Conservation (phyloP, 2,329 filamentous ascomycete species). For the Curvularia hawaiiensis region DNA sequence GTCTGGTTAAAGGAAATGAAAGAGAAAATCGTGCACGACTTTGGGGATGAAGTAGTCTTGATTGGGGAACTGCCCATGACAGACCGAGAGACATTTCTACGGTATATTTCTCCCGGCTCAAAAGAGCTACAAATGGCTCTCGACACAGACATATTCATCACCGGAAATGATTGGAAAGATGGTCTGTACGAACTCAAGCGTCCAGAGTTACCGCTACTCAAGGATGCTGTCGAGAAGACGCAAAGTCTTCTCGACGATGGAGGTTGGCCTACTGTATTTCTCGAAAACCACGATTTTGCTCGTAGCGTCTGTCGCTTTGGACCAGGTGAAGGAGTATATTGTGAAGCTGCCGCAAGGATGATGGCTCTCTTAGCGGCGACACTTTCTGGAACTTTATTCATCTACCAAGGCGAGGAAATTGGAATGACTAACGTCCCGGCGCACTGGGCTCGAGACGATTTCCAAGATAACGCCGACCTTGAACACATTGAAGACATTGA, state of each 20-base stretch:
- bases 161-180: neutral
- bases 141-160: constrained; percentile 3
- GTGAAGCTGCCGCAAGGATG: constrained; percentile 20
- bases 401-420: constrained; percentile 68
- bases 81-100: constrained; percentile 3
- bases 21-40: neutral
- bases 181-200: constrained; percentile 1
- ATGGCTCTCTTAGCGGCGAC: constrained; percentile 56
- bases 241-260: constrained; percentile 57
- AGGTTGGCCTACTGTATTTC: constrained; percentile 63
- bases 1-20: neutral
- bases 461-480: constrained; percentile 59
- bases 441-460: constrained; percentile 57
- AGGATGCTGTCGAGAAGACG: constrained; percentile 51
- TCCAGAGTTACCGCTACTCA: constrained; percentile 28
- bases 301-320: constrained; percentile 62
- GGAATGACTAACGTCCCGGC: constrained; percentile 63
- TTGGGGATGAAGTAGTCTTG: neutral
- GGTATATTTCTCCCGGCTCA: neutral
- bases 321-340: constrained; percentile 28
- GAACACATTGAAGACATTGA: constrained; percentile 3
- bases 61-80: constrained; percentile 1
- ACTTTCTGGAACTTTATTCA: constrained; percentile 60
- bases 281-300: constrained; percentile 68
- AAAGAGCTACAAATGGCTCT: constrained; percentile 3